These are phyloP conservation scores for Rhizomucor pusillus DNA, from an alignment of 371 early-diverging fungal species.

Conservation along the genomic window DNA sequence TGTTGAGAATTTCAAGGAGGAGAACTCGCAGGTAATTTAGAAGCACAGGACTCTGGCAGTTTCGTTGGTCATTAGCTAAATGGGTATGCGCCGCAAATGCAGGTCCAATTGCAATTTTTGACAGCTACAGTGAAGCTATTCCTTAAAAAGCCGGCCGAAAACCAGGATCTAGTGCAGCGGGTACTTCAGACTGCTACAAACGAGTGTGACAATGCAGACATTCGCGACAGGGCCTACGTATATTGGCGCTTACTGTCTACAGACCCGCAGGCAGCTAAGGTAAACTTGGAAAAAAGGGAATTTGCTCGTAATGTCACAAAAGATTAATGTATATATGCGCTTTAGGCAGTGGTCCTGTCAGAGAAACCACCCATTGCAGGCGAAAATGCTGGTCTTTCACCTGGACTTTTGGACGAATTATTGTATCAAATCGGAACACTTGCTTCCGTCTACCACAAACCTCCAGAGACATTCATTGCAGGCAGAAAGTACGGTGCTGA, in stretches of 20 bases:
- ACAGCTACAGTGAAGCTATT: slow-evolving; percentile 91
- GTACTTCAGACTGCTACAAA: slow-evolving; percentile 87
- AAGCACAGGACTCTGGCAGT: slow-evolving; percentile 4
- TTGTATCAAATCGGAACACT: slow-evolving; percentile 84
- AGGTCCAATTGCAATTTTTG: slow-evolving; percentile 85
- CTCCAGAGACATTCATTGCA: slow-evolving; percentile 78
- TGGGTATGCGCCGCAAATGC: background rate
- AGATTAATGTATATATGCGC: slow-evolving; percentile 3
- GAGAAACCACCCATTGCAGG: slow-evolving; percentile 92
- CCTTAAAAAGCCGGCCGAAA: slow-evolving; percentile 83
- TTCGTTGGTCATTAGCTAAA: too few relatives aligned
- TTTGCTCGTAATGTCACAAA: too few relatives aligned
- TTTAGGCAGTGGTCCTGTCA: slow-evolving; percentile 69
- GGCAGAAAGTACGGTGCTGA: slow-evolving; percentile 63
- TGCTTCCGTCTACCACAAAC: slow-evolving; percentile 93
- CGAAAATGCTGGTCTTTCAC: slow-evolving; percentile 77
- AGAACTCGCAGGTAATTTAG: slow-evolving; percentile 63
- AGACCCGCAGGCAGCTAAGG: slow-evolving; percentile 84
- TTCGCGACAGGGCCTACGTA: slow-evolving; percentile 94
- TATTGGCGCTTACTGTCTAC: slow-evolving; percentile 96
- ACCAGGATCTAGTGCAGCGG: slow-evolving; percentile 84
- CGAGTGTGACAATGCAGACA: slow-evolving; percentile 91
- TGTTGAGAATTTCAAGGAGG: slow-evolving; percentile 68
- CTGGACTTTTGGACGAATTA: slow-evolving; percentile 83
- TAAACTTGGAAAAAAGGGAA: background rate